Evolutionary conservation across 345 rosid species (phyloP), one percentile per base, ranked within the genome.

Genomic region (Combretum micranthum): DNA sequence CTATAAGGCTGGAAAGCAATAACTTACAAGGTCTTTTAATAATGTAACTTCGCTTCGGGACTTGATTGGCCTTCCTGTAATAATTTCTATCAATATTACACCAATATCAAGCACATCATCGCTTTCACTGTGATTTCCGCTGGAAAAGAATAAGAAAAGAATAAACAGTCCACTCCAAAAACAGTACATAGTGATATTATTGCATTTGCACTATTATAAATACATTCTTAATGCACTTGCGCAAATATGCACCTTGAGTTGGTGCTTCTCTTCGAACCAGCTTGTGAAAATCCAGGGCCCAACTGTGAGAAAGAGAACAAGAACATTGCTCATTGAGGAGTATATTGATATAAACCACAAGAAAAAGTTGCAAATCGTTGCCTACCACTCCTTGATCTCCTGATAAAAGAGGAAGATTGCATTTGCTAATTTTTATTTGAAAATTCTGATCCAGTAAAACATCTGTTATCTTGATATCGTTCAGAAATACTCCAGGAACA

Each of bases 381-480:
- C 69, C 23, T 59, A 75, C 80, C 68, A 21, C 60, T 56, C 61
- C 63, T 21, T 20, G n/a, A 39, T 49, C 70, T 22, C 67, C 79
- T 39, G 73, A 62, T 57, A 79, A 70, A 57, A 75, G 69, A 22
- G 80, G 85, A 45, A 79, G 74, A 68, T 77, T 75, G 50, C 62
- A 69, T 39, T 62, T 59, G 65, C 75, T 66, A 69, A 84, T 60
- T 67, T 81, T 84, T 4, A 70, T 77, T 25, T 58, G 79, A 53
- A 77, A 72, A 58, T 77, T 61, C 32, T 70, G 76, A 63, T 85
- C 82, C 56, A 82, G 47, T 3, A 79, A 25, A 57, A 76, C 70
- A 60, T 85, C 87, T 22, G 85, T 80, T 57, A 77, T 82, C 72
- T 75, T 84, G 56, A 84, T 54, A 59, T 65, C 65, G 51, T 75